Evolutionary conservation across 768 basidiomycete species (phyloP).

Genomic region (Suillus paluster): DNA sequence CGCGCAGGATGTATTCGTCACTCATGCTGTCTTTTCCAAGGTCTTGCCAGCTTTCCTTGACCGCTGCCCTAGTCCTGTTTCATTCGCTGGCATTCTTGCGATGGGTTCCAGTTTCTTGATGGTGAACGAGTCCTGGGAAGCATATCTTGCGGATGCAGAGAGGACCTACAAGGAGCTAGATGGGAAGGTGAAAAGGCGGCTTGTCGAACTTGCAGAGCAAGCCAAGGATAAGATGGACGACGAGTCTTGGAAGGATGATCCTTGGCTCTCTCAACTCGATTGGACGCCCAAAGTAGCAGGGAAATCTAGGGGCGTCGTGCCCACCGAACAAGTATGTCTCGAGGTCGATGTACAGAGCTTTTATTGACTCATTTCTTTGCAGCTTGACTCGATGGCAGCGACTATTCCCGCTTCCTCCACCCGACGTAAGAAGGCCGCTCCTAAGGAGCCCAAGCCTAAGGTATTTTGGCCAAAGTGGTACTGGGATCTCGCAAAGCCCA

Average conservation of each 20-base stretch:
- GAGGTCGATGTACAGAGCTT: background rate
- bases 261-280: slow-evolving; percentile 90
- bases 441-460: slow-evolving; percentile 45
- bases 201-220: slow-evolving; percentile 71
- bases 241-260: slow-evolving; percentile 68
- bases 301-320: slow-evolving; percentile 64
- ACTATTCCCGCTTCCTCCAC: slow-evolving; percentile 2
- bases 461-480: slow-evolving; percentile 97
- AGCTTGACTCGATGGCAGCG: slow-evolving; percentile 65
- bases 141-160: slow-evolving; percentile 81
- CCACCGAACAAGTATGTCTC: slow-evolving; percentile 33
- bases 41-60: slow-evolving; percentile 82
- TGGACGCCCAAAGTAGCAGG: slow-evolving; percentile 89
- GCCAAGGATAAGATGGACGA: slow-evolving; percentile 52
- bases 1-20: slow-evolving; percentile 81
- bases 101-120: slow-evolving; percentile 95
- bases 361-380: slow-evolving; percentile 27
- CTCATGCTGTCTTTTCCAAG: slow-evolving; percentile 76
- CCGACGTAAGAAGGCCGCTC: slow-evolving; percentile 31
- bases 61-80: slow-evolving; percentile 90
- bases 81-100: slow-evolving; percentile 86
- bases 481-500: slow-evolving; percentile 83
- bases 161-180: slow-evolving; percentile 72
- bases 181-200: slow-evolving; percentile 57
- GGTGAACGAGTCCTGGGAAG: slow-evolving; percentile 89